Evolutionary conservation across 352 stramenopile species (phyloP).

Genomic region (Phytophthora idaei): DNA sequence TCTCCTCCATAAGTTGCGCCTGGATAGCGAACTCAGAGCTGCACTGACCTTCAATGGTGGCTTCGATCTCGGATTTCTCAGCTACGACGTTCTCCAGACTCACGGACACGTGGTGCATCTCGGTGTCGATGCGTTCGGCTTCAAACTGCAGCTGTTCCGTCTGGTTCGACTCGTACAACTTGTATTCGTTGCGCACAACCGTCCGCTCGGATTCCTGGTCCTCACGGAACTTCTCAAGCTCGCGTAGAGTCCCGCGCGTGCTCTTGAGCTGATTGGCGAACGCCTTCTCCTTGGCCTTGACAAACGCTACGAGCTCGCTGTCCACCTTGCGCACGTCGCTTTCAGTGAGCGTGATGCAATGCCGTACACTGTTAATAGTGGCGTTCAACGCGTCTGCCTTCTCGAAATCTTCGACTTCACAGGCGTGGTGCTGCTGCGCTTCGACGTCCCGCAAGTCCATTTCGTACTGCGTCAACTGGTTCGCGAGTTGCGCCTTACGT

Average conservation of each 20-base stretch:
- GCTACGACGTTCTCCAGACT: slow-evolving; percentile 71
- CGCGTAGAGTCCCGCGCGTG: slow-evolving; percentile 69
- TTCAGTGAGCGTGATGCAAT: slow-evolving; percentile 81
- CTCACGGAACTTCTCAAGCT: slow-evolving; percentile 79
- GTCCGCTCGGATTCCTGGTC: slow-evolving; percentile 66
- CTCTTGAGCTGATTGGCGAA: slow-evolving; percentile 81
- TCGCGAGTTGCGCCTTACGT: slow-evolving; percentile 62
- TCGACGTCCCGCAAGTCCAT: slow-evolving; percentile 83
- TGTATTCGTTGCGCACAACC: slow-evolving; percentile 56
- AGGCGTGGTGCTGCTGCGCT: slow-evolving; percentile 79
- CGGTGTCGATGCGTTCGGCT: slow-evolving; percentile 69
- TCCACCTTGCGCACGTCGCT: slow-evolving; percentile 83
- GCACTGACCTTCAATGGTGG: slow-evolving; percentile 80
- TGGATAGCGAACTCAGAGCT: slow-evolving; percentile 63
- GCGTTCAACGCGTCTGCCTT: slow-evolving; percentile 81
- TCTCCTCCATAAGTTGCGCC: slow-evolving; percentile 60
- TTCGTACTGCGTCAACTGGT: slow-evolving; percentile 81
- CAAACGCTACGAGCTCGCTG: slow-evolving; percentile 67
- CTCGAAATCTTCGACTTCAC: slow-evolving; percentile 86
- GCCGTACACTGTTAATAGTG: slow-evolving; percentile 81
- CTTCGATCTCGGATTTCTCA: slow-evolving; percentile 81
- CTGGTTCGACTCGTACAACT: slow-evolving; percentile 68
- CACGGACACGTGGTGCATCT: slow-evolving; percentile 79
- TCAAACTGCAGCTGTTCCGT: slow-evolving; percentile 84
- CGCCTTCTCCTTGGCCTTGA: slow-evolving; percentile 80